Evolutionary conservation across 371 early-diverging fungal species (phyloP).

Genomic region (Mucor indicus): DNA sequence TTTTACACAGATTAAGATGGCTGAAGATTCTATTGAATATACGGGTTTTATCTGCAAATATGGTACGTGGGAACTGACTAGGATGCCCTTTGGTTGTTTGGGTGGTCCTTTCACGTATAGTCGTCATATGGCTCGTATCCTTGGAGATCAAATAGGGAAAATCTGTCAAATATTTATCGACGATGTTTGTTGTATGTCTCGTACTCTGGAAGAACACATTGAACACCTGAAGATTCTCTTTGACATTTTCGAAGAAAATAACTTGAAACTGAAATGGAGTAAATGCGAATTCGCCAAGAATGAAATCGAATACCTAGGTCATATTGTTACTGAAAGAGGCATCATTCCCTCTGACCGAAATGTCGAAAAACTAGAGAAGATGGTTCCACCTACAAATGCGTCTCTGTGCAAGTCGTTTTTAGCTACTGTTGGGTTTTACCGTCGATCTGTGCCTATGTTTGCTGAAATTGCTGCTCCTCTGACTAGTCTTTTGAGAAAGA

Average conservation of each 20-base stretch:
- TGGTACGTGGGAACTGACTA: slow-evolving; percentile 45
- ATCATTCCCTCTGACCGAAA: slow-evolving; percentile 20
- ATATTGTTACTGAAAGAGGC: slow-evolving; percentile 25
- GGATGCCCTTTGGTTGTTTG: slow-evolving; percentile 55
- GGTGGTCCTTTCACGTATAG: slow-evolving; percentile 50
- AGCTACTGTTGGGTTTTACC: slow-evolving; percentile 24
- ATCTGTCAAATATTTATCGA: slow-evolving; percentile 50
- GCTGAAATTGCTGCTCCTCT: slow-evolving; percentile 10
- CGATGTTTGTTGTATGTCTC: slow-evolving; percentile 42
- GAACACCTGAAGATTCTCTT: slow-evolving; percentile 34
- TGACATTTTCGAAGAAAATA: slow-evolving; percentile 20
- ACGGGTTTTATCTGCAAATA: slow-evolving; percentile 50
- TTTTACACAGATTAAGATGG: slow-evolving; percentile 36
- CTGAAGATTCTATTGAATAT: slow-evolving; percentile 23
- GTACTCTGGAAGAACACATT: slow-evolving; percentile 32
- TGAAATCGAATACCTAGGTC: slow-evolving; percentile 42
- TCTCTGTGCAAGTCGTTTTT: slow-evolving; percentile 21
- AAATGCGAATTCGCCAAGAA: slow-evolving; percentile 49
- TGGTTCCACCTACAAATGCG: slow-evolving; percentile 24
- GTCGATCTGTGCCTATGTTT: slow-evolving; percentile 14
- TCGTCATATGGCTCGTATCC: slow-evolving; percentile 27
- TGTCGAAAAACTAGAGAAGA: slow-evolving; percentile 21
- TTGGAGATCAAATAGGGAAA: slow-evolving; percentile 28
- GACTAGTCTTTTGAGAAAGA: slow-evolving; percentile 2
- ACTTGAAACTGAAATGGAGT: slow-evolving; percentile 30